Percentiles rank a stretch among this genome's conserved stretches.
Conservation (phyloP, 768 basidiomycete genomes). For the Rhodocollybia butyracea region DNA sequence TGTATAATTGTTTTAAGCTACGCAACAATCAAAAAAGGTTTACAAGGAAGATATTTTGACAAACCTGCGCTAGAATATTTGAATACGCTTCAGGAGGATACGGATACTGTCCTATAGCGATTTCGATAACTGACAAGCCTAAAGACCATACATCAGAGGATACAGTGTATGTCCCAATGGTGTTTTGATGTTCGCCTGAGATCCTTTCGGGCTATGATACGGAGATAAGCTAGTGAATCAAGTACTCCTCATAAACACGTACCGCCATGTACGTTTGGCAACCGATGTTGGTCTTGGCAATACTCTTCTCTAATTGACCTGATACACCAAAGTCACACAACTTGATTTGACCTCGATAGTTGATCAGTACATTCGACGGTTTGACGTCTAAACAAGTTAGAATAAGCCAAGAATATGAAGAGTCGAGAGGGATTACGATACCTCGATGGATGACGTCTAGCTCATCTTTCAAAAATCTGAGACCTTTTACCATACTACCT, state of each 20-base stretch:
- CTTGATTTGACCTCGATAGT: slow-evolving; percentile 85
- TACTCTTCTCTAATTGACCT: slow-evolving; percentile 91
- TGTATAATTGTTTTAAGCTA: slow-evolving; percentile 87
- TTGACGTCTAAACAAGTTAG: slow-evolving; percentile 65
- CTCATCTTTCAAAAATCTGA: slow-evolving; percentile 94
- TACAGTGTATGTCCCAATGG: slow-evolving; percentile 88
- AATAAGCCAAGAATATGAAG: background rate
- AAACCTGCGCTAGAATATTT: slow-evolving; percentile 92
- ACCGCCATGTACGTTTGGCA: slow-evolving; percentile 99
- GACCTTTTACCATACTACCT: slow-evolving; percentile 77
- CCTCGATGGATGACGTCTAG: slow-evolving; percentile 74
- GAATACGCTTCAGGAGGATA: slow-evolving; percentile 97
- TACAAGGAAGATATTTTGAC: background rate
- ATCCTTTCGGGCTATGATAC: slow-evolving; percentile 84
- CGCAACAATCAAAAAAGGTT: background rate
- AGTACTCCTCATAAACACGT: slow-evolving; percentile 27
- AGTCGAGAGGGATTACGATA: slow-evolving; percentile 17
- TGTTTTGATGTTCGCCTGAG: slow-evolving; percentile 87
- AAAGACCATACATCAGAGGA: slow-evolving; percentile 98
- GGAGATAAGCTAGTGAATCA: background rate
- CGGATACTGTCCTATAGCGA: slow-evolving; percentile 86
- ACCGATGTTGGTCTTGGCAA: slow-evolving; percentile 98
- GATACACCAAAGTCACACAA: slow-evolving; percentile 99
- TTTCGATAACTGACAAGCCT: slow-evolving; percentile 90
- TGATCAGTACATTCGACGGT: slow-evolving; percentile 92